Conservation (phyloP, 768 basidiomycete species). For the Hygrocybe coccinea region DNA sequence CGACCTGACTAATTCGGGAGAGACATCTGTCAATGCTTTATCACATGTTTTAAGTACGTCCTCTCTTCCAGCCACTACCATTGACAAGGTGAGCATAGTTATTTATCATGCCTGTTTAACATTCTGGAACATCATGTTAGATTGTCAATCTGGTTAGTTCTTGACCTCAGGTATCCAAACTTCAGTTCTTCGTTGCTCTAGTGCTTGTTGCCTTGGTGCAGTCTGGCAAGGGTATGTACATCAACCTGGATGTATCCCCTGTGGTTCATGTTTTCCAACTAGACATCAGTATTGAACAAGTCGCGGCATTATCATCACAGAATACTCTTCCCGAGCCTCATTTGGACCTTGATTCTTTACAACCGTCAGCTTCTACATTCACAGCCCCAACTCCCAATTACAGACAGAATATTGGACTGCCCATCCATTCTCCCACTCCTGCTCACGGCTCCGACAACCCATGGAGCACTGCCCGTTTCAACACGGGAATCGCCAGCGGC, state of each 20-base stretch:
- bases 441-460: conserved; percentile 64
- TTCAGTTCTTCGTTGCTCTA: conserved; percentile 88
- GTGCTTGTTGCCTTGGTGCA: conserved; percentile 86
- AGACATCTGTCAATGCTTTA: conserved; percentile 79
- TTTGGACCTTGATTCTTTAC: conserved; percentile 58
- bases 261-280: not conserved
- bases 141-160: conserved; percentile 89
- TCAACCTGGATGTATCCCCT: not conserved
- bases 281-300: conserved; percentile 80
- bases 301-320: conserved; percentile 70
- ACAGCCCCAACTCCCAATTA: conserved; percentile 35
- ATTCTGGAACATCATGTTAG: conserved; percentile 44
- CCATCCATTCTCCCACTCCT: conserved; percentile 42
- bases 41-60: conserved; percentile 78
- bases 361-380: conserved; percentile 51
- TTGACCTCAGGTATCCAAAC: conserved; percentile 71
- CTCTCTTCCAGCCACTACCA: conserved; percentile 72
- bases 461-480: conserved; percentile 49
- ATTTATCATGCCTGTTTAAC: conserved; percentile 3
- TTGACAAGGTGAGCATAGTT: conserved; percentile 61
- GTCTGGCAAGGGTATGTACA: conserved; percentile 61
- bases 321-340: conserved; percentile 73
- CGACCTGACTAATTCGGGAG: conserved; percentile 65
- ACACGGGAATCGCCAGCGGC: conserved; percentile 7
- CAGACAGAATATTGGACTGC: conserved; percentile 39